Percentiles rank a stretch among this genome's conserved stretches.
Conservation (phyloP, 345 rosid species). For the Gossypium sturtianum region DNA sequence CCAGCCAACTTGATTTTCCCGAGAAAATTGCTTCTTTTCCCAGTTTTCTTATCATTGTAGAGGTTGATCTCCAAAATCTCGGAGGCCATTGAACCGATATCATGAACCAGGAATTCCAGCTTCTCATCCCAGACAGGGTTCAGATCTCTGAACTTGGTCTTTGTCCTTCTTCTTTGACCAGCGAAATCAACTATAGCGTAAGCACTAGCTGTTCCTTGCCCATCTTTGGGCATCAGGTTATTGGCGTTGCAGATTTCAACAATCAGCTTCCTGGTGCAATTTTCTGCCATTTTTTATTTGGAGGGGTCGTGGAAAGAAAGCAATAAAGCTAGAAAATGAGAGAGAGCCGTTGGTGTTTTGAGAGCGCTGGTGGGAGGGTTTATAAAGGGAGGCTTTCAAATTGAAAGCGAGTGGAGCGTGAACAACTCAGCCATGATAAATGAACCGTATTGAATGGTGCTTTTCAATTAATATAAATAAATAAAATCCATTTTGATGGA, state of each 20-base stretch:
- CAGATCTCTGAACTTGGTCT: constrained; percentile 72
- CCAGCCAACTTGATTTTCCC: constrained; percentile 79
- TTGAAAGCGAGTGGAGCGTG: constrained; percentile 24
- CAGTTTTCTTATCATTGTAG: constrained; percentile 70
- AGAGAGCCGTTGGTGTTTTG: neutral
- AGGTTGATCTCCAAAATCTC: constrained; percentile 76
- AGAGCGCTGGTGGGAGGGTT: constrained; percentile 7
- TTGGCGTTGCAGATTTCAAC: constrained; percentile 80
- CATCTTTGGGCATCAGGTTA: constrained; percentile 85
- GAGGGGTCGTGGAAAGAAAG: neutral
- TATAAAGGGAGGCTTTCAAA: constrained; percentile 7
- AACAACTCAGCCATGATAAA: constrained; percentile 20
- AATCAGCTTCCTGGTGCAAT: constrained; percentile 47
- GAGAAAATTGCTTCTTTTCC: constrained; percentile 61
- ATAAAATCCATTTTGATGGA: no score
- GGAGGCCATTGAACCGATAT: constrained; percentile 42
- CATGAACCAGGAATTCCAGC: constrained; percentile 71
- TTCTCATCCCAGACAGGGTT: constrained; percentile 92
- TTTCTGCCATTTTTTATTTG: constrained; percentile 49
- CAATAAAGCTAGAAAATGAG: neutral
- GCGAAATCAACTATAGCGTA: constrained; percentile 75
- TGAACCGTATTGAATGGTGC: neutral
- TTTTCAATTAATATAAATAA: neutral
- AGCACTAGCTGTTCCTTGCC: constrained; percentile 92
- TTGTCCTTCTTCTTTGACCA: constrained; percentile 76